Conservation (phyloP, 352 stramenopile genomes). For the Pythium insidiosum region DNA sequence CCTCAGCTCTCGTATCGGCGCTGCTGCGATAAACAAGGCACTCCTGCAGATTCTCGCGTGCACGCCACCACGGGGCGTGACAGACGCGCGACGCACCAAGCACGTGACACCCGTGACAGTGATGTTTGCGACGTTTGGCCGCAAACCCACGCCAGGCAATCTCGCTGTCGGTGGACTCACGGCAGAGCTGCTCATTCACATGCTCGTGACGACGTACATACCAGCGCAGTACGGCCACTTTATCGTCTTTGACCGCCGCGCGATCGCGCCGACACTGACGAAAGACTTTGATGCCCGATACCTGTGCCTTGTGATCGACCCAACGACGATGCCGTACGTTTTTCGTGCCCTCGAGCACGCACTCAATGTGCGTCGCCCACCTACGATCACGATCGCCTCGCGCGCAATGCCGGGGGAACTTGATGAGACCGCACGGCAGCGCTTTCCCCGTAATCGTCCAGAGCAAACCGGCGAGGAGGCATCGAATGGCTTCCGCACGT, state of each 20-base stretch:
- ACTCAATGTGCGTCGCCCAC: conserved; percentile 78
- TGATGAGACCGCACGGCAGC: conserved; percentile 9
- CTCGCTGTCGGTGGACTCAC: conserved; percentile 78
- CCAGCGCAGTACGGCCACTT: conserved; percentile 91
- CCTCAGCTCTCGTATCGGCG: conserved; percentile 36
- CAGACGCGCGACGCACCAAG: conserved; percentile 66
- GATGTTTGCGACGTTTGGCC: conserved; percentile 86
- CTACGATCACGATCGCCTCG: conserved; percentile 74
- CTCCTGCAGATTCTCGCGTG: conserved; percentile 60
- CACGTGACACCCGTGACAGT: conserved; percentile 72
- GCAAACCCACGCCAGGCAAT: conserved; percentile 76
- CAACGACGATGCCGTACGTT: conserved; percentile 40
- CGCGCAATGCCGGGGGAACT: conserved; percentile 14
- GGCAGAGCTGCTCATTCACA: conserved; percentile 82
- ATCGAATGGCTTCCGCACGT: conserved; percentile 85
- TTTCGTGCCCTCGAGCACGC: conserved; percentile 78
- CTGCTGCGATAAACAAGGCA: conserved; percentile 45
- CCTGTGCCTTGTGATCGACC: conserved; percentile 34
- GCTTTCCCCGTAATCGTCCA: conserved; percentile 72
- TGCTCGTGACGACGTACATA: conserved; percentile 90
- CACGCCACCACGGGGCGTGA: conserved; percentile 43
- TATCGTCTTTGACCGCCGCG: conserved; percentile 72
- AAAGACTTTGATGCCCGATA: conserved; percentile 39
- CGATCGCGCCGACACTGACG: conserved; percentile 35
- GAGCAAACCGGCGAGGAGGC: conserved; percentile 90